Evolutionary conservation across 495 filamentous ascomycete species (phyloP), one percentile per base, ranked within the genome.

Genomic region (Xylaria cubensis): DNA sequence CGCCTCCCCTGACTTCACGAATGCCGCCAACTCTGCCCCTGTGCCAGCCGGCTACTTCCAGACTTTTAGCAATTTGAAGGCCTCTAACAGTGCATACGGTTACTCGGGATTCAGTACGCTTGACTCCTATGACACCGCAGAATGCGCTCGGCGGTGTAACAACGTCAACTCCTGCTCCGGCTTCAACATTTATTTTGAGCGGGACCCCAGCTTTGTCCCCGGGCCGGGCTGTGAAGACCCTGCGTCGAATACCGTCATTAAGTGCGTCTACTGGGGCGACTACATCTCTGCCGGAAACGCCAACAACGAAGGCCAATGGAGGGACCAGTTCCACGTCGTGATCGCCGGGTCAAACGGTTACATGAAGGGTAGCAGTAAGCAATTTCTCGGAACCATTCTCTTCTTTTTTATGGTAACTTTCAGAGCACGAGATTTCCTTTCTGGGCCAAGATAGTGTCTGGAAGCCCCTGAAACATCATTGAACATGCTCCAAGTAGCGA

Each of bases 251-350:
- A 87, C 85, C 51, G 84, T 84, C 71, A 86, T 86, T 80, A 88
- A 87, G 79, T 89, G 87, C 74, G 81, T 82, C 26, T 84, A 86
- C 70, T 88, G 84, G 83, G 84, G 84, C 53, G 78, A 75, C 19
- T 66, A 72, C 26, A 69, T 86, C 41, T 55, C 76, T 0, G 59
- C 74, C 29, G 69, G 44, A 1, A 76, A 77, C 2, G 84, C 84
- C 32, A 80, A 59, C 26, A 84, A 84, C 64, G 64, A 29, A 15
- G 85, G 83, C n/a, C 75, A 84, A 73, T 81, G 64, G 46, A 75
- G 81, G 24, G 75, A 67, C 24, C 59, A 81, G 17, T 86, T 86
- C 76, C 79, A 83, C 8, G 78, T 84, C 13, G 83, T 83, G 39
- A 80, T 84, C 61, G 77, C 85, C 6, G 84, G 84, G 19, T 83